Conservation (phyloP, 2,329 filamentous ascomycete species). For the Nemania serpens region DNA sequence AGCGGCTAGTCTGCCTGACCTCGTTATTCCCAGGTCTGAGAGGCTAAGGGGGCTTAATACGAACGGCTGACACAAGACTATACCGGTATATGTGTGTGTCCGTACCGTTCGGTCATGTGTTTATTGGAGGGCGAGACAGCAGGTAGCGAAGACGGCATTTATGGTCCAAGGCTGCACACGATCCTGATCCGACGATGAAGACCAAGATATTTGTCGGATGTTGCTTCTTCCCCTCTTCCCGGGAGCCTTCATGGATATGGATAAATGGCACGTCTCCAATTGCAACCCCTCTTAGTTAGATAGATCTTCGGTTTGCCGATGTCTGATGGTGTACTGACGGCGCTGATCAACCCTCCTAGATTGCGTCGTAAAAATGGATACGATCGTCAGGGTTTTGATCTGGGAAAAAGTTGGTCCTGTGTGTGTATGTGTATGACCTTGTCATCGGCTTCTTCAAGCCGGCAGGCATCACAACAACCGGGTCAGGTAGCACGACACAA, state of each 20-base stretch:
- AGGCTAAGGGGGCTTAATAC: not conserved
- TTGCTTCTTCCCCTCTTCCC: not conserved
- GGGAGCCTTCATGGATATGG: conserved; percentile 12
- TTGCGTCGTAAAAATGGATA: not conserved
- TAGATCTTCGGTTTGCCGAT: conserved; percentile 4
- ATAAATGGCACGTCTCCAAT: conserved; percentile 24
- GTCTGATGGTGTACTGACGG: conserved; percentile 6
- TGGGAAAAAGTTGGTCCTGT: conserved; percentile 3
- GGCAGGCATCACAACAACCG: not conserved
- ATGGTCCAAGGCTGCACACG: not conserved
- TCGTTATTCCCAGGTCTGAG: not conserved
- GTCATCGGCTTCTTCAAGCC: conserved; percentile 4
- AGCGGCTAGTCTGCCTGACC: not conserved
- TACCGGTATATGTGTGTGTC: not conserved
- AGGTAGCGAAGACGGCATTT: not conserved
- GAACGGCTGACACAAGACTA: not conserved
- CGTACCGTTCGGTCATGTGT: not conserved
- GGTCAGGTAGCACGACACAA: conserved; percentile 5
- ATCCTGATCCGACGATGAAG: not conserved
- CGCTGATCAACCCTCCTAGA: conserved; percentile 2
- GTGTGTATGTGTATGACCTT: not conserved
- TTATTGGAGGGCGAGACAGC: not conserved
- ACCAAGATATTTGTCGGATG: conserved; percentile 6
- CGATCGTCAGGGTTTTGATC: conserved; percentile 12
- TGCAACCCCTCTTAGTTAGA: conserved; percentile 5